Evolutionary conservation across 306 rosid genomes (phyloP), one percentile per base, ranked within the genome.

Genomic region (Ormosia semicastrata): DNA sequence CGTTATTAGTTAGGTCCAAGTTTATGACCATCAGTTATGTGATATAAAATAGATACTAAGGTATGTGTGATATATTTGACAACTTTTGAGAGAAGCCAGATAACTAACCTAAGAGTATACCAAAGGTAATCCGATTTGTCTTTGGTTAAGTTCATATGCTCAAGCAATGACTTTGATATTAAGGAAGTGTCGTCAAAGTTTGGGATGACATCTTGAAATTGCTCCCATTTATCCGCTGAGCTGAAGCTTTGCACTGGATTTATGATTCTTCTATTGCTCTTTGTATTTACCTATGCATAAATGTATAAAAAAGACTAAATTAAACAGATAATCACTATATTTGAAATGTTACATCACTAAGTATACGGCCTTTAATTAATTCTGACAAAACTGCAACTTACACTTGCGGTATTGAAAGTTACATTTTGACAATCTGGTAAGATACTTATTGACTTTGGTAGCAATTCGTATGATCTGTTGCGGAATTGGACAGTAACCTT

Each of bases 91-190:
- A 83, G 52, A 79, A 62, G 18, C 0, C n/a, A 43, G 18, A 63
- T 43, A 34, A 54, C 87, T 84, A 85, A 84, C 97, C 94, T 86
- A 52, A 86, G 39, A 73, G 88, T 87, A 69, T 90, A 86, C 97
- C 97, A 92, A 75, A 90, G 89, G 76, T 92, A 92, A 81, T 92
- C 97, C 5, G 93, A 88, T 81, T 66, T 68, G 66, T 92, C 97
- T 85, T 92, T 92, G 37, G 94, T 90, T 66, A 86, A 86, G 15
- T 82, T 90, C 92, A 75, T 92, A 18, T 92, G 94, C 80, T 92
- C 93, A 57, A 92, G 90, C 3, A 92, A 83, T 78, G 89, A 76
- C 39, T 77, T 30, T 18, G 94, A 88, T 83, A 52, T 87, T 0
- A 92, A 11, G 7, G 66, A 37, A 44, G 89, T 86, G 40, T 86